A percentile compares a stretch with the other conserved stretches of the same genome.
Conservation (phyloP, 495 filamentous ascomycete species). For the Podospora comata region DNA sequence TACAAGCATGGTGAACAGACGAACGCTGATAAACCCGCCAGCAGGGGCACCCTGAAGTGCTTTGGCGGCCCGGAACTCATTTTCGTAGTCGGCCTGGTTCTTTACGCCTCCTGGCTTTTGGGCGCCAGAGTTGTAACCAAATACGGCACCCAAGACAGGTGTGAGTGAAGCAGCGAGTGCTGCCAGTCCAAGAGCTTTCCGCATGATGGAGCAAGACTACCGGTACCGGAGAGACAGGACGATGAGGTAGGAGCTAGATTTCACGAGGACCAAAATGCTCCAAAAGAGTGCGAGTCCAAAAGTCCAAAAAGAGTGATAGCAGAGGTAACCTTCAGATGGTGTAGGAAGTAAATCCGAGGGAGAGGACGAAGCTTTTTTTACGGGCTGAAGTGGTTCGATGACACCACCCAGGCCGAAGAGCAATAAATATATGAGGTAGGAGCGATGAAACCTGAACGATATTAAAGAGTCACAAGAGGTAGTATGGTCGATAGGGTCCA, state of each 20-base stretch:
- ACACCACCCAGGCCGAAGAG: not conserved
- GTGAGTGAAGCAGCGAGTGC: slow-evolving; percentile 33
- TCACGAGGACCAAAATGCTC: slow-evolving; percentile 2
- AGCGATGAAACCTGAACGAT: not conserved
- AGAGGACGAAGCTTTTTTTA: not conserved
- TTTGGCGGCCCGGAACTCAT: slow-evolving; percentile 68
- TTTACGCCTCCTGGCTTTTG: slow-evolving; percentile 58
- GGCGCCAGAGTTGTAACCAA: slow-evolving; percentile 84
- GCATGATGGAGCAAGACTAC: slow-evolving; percentile 30
- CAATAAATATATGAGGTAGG: not conserved
- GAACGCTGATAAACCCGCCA: slow-evolving; percentile 64
- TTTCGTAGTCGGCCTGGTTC: slow-evolving; percentile 62
- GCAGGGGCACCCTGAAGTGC: slow-evolving; percentile 62
- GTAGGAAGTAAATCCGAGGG: not conserved
- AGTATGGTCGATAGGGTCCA: not conserved
- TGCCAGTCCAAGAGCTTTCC: slow-evolving; percentile 24
- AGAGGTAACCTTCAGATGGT: not conserved
- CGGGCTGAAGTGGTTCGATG: not conserved
- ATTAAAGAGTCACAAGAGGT: too few species aligned
- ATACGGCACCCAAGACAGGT: slow-evolving; percentile 38
- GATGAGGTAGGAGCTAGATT: not conserved
- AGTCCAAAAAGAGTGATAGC: slow-evolving; percentile 1
- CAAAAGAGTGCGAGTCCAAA: slow-evolving; percentile 4
- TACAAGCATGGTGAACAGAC: slow-evolving; percentile 52
- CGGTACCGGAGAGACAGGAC: too few species aligned